A percentile compares a stretch with the other conserved stretches of the same genome.
phyloP scores from a whole-genome alignment of 2,329 filamentous ascomycete genomes.

The Camptophora hylomeconis region DNA sequence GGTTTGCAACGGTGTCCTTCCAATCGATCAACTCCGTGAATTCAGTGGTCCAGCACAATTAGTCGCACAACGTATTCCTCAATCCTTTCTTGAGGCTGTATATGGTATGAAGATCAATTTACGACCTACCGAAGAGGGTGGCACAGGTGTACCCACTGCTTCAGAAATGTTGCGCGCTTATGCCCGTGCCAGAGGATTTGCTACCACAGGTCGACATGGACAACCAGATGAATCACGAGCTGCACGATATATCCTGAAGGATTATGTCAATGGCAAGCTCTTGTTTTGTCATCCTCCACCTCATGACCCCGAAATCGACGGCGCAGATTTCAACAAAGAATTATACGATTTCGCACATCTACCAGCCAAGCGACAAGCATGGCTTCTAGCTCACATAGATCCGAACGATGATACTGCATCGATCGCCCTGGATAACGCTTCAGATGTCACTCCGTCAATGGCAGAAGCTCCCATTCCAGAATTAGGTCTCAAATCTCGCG shows the following conservation, averaged over 20 bases:
- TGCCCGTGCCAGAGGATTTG: slow-evolving; percentile 78
- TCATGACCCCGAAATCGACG: slow-evolving; percentile 48
- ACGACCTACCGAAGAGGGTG: slow-evolving; percentile 77
- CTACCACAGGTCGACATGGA: slow-evolving; percentile 66
- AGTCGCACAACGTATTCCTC: slow-evolving; percentile 73
- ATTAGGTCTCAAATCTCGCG: slow-evolving; percentile 56
- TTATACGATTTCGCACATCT: slow-evolving; percentile 76
- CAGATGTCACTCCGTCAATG: slow-evolving; percentile 24
- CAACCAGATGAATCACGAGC: slow-evolving; percentile 90
- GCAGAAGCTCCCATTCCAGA: slow-evolving; percentile 9
- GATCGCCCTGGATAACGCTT: slow-evolving; percentile 24
- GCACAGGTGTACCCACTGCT: slow-evolving; percentile 72
- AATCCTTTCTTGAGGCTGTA: slow-evolving; percentile 76
- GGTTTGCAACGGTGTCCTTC: slow-evolving; percentile 85
- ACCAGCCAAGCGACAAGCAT: slow-evolving; percentile 63
- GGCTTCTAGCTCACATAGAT: slow-evolving; percentile 37
- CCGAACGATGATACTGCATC: too few relatives aligned
- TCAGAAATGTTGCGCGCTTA: slow-evolving; percentile 78
- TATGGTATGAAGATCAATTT: slow-evolving; percentile 85
- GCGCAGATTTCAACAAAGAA: slow-evolving; percentile 69
- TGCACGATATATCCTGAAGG: slow-evolving; percentile 79
- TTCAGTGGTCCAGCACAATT: slow-evolving; percentile 76
- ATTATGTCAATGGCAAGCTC: slow-evolving; percentile 94
- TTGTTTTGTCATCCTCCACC: slow-evolving; percentile 86
- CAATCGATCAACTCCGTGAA: slow-evolving; percentile 91